Percentiles rank a stretch among this genome's conserved stretches.
phyloP scores from a whole-genome alignment of 176 grass and related monocot genomes.

The Eremochloa ophiuroides region DNA sequence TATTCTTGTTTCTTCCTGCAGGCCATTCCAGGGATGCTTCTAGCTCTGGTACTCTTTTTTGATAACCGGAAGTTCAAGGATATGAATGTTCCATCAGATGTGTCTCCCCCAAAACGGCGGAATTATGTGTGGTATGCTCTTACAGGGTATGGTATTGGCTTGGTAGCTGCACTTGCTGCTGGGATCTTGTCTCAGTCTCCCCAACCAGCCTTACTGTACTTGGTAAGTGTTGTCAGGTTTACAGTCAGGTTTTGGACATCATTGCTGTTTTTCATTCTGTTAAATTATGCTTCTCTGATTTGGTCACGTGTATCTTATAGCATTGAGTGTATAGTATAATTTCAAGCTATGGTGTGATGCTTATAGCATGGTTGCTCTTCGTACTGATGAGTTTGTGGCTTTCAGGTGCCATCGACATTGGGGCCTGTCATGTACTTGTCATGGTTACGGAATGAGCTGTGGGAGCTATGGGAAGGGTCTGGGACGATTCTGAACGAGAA shows the following conservation, averaged over 20 bases:
- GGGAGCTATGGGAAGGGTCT: slow-evolving; percentile 87
- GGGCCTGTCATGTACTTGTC: slow-evolving; percentile 84
- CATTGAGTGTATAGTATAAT: background rate
- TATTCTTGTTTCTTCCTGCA: slow-evolving; percentile 26
- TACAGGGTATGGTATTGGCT: slow-evolving; percentile 79
- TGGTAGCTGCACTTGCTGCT: slow-evolving; percentile 78
- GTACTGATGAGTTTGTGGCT: slow-evolving; percentile 15
- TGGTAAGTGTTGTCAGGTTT: slow-evolving; percentile 50
- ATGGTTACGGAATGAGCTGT: slow-evolving; percentile 83
- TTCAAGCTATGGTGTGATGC: background rate
- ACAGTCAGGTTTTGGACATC: background rate
- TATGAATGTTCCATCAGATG: slow-evolving; percentile 31
- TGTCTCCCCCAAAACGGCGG: slow-evolving; percentile 18
- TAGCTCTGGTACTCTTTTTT: slow-evolving; percentile 83
- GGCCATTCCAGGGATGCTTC: slow-evolving; percentile 97
- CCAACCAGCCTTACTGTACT: slow-evolving; percentile 94
- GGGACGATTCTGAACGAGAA: slow-evolving; percentile 58
- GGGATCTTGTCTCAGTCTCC: slow-evolving; percentile 89
- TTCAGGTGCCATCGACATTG: slow-evolving; percentile 82
- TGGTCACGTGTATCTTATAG: background rate
- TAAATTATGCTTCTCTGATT: slow-evolving; percentile 1
- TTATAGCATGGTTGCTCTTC: background rate
- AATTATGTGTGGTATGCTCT: slow-evolving; percentile 87
- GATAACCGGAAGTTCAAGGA: slow-evolving; percentile 84
- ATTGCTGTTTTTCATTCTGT: background rate